Evolutionary conservation across 768 basidiomycete genomes (phyloP), one percentile per base, ranked within the genome.

Genomic region (Lentinula sp.): DNA sequence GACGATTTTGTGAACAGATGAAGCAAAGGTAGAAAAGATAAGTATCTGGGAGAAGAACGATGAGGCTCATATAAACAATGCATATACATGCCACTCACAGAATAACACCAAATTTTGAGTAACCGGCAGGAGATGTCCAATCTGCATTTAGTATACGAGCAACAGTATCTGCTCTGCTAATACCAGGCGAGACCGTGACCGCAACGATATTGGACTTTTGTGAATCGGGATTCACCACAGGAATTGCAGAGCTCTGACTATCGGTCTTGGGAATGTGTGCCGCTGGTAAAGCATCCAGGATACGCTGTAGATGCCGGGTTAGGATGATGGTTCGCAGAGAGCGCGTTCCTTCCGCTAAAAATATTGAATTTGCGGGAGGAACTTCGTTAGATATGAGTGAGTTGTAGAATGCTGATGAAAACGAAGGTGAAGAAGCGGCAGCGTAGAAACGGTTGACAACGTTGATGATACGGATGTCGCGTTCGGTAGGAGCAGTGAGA

Each of bases 381-480:
- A 54, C 34, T 63, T 43, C 0, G 60, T 46, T 11, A 63, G 51
- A 1, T 69, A 64, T 15, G 67, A 63, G 16, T 3, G 70, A 66
- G 8, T 67, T 70, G 61, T 64, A 63, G 64, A 65, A 75, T 48
- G 13, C 64, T 43, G 60, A 74, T 59, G 69, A 64, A 1, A 69
- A 10, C 40, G 74, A 65, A 65, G 80, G 75, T 4, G 82, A 79
- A 3, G 83, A 76, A 0, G 91, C 88, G 1, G 95, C 92, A 2
- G 93, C 87, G 66, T 96, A 97, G 65, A 93, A 92, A 2, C 93
- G 93, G 61, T 94, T 93, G 69, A 95, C 82, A 43, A 94, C 78
- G 60, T 86, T 87, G 69, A 98, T 77, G 64, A 97, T 83, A n/a
- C 95, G 88, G 45, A 97, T 92, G 64, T 95, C 91, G 39, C 94